Base-by-base conservation (phyloP, 768 basidiomycete species). In the Arthromyces matolae region DNA sequence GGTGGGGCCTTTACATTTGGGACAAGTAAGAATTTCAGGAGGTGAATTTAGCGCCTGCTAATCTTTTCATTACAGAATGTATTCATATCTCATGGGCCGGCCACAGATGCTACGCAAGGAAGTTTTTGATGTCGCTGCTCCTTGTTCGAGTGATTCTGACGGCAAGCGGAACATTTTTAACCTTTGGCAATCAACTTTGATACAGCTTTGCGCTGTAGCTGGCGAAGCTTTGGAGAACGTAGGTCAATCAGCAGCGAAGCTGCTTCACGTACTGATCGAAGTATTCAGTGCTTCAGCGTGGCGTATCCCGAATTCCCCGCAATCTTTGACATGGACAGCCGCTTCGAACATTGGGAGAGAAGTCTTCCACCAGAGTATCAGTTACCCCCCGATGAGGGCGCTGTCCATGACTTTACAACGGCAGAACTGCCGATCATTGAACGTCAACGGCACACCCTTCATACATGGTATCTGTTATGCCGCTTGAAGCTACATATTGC, bases 401-500 rank as follows among this genome's bases (percentile, higher is more conserved):
- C 49, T 33, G 58, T 58, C 45, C 59, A 65, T 42, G 64, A 68
- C 40, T 48, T 57, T 12, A 59, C 49, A 8, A 45, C 63, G 4
- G 48, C 59, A 13, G 71, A 75, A 28, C 55, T 63, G 16, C 50
- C 59, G 38, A 60, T 61, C 10, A 54, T 70, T n/a, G 54, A 66
- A 10, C 71, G 66, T 29, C 75, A 78, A 50, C 60, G 73, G 25
- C 70, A 73, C 54, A 68, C 65, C 13, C 65, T 78, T 22, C 66
- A 70, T 19, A 73, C 70, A 10, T 77, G 75, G 73, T 77, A 74
- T 54, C 63, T 76, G 22, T 64, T 70, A 20, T 68, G 61, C 8
- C 68, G 75, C 28, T 64, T 74, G 49, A 77, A 75, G 49, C 58
- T 80, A 3, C 71, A 73, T 54, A 62, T 76, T 16, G 65, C 71